Evolutionary conservation across 805 yeast genomes (phyloP), one percentile per base, ranked within the genome.

Genomic region (Yamadazyma insecticola): DNA sequence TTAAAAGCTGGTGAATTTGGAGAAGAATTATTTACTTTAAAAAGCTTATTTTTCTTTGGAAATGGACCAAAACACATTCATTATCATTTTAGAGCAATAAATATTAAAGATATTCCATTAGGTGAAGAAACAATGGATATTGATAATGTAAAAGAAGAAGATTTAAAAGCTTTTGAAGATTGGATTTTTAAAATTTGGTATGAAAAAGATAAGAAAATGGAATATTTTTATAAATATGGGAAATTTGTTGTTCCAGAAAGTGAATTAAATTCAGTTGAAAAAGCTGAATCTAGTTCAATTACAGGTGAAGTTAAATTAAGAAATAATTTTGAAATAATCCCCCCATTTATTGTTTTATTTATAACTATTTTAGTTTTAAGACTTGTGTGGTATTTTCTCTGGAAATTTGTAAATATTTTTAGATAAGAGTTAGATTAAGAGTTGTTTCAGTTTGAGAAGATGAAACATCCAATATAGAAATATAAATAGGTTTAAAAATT

Each of bases 131-230:
- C 46, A 5, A 45, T 43, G 5, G 58, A 62, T 43, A 67, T 70
- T 28, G 73, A 73, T 30, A 62, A 67, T 5, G 60, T 61, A 18
- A 46, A 39, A 7, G 66, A 64, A n/a, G 53, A 52, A 19, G 71
- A 70, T 35, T 54, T 70, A 45, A 44, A 56, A 29, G 49, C 44
- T 24, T 88, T 92, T 49, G 83, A 78, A 32, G 57, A 70, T 15
- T 92, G 98, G 98, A 56, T 92, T 27, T 68, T 65, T 38, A 56
- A 69, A 3, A 58, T 74, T 8, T 92, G 97, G 97, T 48, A 60
- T 13, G 80, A 75, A 41, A 92, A 92, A 55, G 97, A 92, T 55
- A 58, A 54, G 28, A 53, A 81, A 29, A 65, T 92, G 76, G 78
- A 71, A n/a, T 50, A 53, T 12, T 85, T 75, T 46, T 79, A 74